phyloP scores from a whole-genome alignment of 805 yeast species.

The Diddensiella caesifluorescens region DNA sequence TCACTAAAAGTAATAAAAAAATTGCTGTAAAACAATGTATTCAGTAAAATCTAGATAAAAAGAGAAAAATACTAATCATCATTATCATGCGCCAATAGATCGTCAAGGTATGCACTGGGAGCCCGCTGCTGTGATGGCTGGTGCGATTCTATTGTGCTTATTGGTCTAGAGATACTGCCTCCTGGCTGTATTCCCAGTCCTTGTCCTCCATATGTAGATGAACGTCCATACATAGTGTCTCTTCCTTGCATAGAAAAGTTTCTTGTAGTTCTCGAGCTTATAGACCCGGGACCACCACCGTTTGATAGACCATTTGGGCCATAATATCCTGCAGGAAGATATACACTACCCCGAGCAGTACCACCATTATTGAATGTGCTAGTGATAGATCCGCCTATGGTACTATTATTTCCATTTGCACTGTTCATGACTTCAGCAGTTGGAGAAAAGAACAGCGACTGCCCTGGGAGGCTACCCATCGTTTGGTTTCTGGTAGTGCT shows the following conservation, averaged over 20 bases:
- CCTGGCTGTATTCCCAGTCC: too few relatives aligned
- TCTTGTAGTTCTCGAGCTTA: conserved; percentile 22
- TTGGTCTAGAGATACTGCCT: conserved; percentile 6
- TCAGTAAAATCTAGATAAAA: neutral
- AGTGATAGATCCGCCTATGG: conserved; percentile 6
- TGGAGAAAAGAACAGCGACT: conserved; percentile 63
- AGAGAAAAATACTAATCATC: conserved; percentile 11
- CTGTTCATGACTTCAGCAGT: conserved; percentile 66
- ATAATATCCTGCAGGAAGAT: conserved; percentile 29
- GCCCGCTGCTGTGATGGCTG: conserved; percentile 29
- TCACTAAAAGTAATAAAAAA: neutral
- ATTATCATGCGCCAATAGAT: conserved; percentile 27
- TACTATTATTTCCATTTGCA: conserved; percentile 20
- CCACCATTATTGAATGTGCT: conserved; percentile 3
- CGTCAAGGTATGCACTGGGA: conserved; percentile 36
- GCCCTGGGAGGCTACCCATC: conserved; percentile 14
- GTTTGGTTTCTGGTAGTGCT: conserved; percentile 6
- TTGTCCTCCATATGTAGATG: too few relatives aligned
- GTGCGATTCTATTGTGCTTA: conserved; percentile 15
- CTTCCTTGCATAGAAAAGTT: conserved; percentile 19
- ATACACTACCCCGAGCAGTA: conserved; percentile 20
- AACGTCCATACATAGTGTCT: conserved; percentile 13
- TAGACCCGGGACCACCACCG: conserved; percentile 18
- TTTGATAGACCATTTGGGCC: conserved; percentile 16
- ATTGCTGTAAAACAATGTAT: neutral